phyloP scores from a whole-genome alignment of 306 rosid species.

The Cicer chorassanicum region DNA sequence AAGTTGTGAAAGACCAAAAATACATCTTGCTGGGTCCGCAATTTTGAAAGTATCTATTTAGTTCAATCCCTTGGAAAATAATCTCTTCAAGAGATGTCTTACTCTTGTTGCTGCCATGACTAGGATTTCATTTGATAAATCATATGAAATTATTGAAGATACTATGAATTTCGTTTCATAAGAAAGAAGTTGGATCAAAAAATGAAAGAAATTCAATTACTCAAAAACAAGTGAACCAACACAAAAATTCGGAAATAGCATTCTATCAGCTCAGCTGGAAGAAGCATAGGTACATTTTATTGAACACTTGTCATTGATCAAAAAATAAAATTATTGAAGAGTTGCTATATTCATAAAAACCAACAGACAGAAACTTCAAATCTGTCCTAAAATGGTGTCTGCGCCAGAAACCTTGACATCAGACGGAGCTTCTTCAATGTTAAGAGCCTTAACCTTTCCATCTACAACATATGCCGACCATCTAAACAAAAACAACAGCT shows the following conservation, averaged over 20 bases:
- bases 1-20: not conserved
- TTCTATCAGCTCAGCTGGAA: slow-evolving; percentile 13
- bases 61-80: too few species aligned
- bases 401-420: slow-evolving; percentile 94
- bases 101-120: too few species aligned
- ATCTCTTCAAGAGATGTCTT: too few species aligned
- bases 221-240: slow-evolving; percentile 24
- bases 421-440: slow-evolving; percentile 93
- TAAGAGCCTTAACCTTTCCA: slow-evolving; percentile 74
- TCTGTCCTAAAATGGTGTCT: slow-evolving; percentile 83
- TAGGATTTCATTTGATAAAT: too few species aligned
- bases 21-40: not conserved
- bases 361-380: slow-evolving; percentile 47
- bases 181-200: not conserved
- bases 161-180: too few species aligned
- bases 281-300: slow-evolving; percentile 36
- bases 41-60: too few species aligned
- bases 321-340: not conserved
- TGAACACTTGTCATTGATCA: slow-evolving; percentile 16
- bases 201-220: not conserved
- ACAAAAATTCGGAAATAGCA: slow-evolving; percentile 9
- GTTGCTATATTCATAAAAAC: slow-evolving; percentile 23
- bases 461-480: slow-evolving; percentile 97
- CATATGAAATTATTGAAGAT: too few species aligned
- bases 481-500: slow-evolving; percentile 52